phyloP scores from a whole-genome alignment of 2,329 filamentous ascomycete species.

The Xylaria sp. region DNA sequence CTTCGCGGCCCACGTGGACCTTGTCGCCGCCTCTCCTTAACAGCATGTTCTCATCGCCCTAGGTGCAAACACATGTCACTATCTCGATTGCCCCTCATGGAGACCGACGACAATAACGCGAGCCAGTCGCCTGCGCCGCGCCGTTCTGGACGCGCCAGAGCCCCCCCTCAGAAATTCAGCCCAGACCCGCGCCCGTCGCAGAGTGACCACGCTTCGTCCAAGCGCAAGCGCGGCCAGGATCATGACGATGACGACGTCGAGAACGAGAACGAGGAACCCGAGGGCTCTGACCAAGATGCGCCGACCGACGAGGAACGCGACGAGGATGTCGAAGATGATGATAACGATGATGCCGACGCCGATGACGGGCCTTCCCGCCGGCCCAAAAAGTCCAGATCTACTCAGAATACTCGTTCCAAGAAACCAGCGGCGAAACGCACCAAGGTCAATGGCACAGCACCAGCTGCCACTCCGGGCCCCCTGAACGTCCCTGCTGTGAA shows the following conservation, averaged over 20 bases:
- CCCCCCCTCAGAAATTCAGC: slow-evolving; percentile 63
- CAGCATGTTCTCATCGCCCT: slow-evolving; percentile 38
- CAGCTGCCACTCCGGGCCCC: slow-evolving; percentile 44
- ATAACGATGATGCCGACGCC: slow-evolving; percentile 46
- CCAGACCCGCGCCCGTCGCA: slow-evolving; percentile 51
- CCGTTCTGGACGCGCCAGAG: slow-evolving; percentile 73
- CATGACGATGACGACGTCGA: slow-evolving; percentile 27
- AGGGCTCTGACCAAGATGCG: slow-evolving; percentile 45
- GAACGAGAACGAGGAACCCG: slow-evolving; percentile 52
- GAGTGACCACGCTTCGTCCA: slow-evolving; percentile 49
- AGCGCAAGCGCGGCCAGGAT: slow-evolving; percentile 59
- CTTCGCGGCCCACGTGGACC: slow-evolving; percentile 9
- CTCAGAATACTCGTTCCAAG: slow-evolving; percentile 53
- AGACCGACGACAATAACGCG: slow-evolving; percentile 61
- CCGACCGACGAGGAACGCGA: slow-evolving; percentile 52
- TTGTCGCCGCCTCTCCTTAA: slow-evolving; percentile 15
- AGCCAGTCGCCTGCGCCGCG: slow-evolving; percentile 59
- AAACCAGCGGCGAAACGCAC: slow-evolving; percentile 69
- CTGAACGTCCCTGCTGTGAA: slow-evolving; percentile 43
- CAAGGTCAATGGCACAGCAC: slow-evolving; percentile 63
- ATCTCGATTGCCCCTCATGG: slow-evolving; percentile 55
- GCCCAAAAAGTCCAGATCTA: slow-evolving; percentile 48
- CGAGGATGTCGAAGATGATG: slow-evolving; percentile 21
- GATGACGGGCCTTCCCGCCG: slow-evolving; percentile 53
- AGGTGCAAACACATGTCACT: slow-evolving; percentile 46